phyloP scores from a whole-genome alignment of 192 early-diverging fungal species.

The Glomus cerebriforme region DNA sequence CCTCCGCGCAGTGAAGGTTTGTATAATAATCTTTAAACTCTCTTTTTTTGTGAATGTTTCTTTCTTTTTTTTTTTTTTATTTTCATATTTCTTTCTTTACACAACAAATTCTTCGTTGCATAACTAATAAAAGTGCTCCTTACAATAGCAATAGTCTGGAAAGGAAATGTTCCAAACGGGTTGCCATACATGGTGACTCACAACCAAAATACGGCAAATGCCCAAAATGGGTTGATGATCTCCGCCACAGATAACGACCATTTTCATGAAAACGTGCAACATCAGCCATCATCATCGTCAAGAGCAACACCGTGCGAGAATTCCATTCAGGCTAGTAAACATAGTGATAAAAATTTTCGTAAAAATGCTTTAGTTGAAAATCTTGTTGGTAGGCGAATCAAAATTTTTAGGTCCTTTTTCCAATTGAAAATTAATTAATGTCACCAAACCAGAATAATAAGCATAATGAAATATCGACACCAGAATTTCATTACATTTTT shows the following conservation, averaged over 20 bases:
- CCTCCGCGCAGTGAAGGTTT: background rate
- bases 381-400: constrained; percentile 16
- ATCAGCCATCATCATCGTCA: too few species aligned
- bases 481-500: too few species aligned
- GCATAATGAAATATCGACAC: background rate
- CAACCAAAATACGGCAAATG: background rate
- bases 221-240: background rate
- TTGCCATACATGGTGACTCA: background rate
- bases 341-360: background rate
- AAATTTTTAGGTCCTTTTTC: background rate
- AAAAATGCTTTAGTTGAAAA: background rate
- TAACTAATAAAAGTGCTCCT: background rate
- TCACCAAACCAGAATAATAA: too few species aligned
- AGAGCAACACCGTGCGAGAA: background rate
- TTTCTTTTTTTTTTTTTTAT: too few species aligned
- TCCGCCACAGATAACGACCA: background rate
- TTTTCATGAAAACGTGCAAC: background rate
- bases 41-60: too few species aligned
- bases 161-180: background rate
- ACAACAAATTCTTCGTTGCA: background rate
- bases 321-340: background rate
- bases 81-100: too few species aligned
- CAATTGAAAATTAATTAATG: too few species aligned
- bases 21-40: too few species aligned
- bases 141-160: background rate